These are phyloP conservation scores for Auricularia auricula-judae DNA, from an alignment of 768 basidiomycete species.

Conservation along the genomic window DNA sequence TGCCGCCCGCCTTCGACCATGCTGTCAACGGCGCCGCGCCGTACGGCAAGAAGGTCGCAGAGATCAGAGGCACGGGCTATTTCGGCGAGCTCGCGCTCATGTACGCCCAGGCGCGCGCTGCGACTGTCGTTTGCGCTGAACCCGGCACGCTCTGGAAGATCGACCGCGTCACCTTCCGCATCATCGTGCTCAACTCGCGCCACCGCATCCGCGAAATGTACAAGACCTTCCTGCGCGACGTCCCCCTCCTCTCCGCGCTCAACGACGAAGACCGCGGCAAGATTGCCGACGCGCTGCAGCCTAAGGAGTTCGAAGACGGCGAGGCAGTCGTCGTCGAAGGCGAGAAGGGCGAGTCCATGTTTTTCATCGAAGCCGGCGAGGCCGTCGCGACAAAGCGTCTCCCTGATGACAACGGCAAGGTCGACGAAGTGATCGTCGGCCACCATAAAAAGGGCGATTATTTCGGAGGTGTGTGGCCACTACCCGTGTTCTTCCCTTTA, in stretches of 20 bases:
- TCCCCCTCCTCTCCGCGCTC: slow-evolving; percentile 76
- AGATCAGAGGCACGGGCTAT: slow-evolving; percentile 73
- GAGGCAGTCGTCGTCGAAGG: slow-evolving; percentile 85
- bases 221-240: slow-evolving; percentile 88
- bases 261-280: slow-evolving; percentile 87
- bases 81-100: slow-evolving; percentile 97
- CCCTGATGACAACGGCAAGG: slow-evolving; percentile 43
- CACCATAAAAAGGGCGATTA: slow-evolving; percentile 85
- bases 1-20: slow-evolving; percentile 41
- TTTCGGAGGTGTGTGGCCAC: slow-evolving; percentile 74
- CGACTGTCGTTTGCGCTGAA: slow-evolving; percentile 80
- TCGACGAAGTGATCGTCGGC: slow-evolving; percentile 60
- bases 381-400: slow-evolving; percentile 77
- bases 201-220: slow-evolving; percentile 90
- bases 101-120: slow-evolving; percentile 95
- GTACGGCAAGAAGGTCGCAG: slow-evolving; percentile 73
- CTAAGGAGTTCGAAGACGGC: slow-evolving; percentile 69
- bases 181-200: slow-evolving; percentile 89
- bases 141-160: slow-evolving; percentile 85
- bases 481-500: neutral
- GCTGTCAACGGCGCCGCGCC: slow-evolving; percentile 26
- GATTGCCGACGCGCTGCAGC: slow-evolving; percentile 90
- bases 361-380: slow-evolving; percentile 91
- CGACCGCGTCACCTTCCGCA: slow-evolving; percentile 96
- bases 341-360: slow-evolving; percentile 94